These are phyloP conservation scores for Aurantiochytrium sp. DNA, from an alignment of 108 stramenopile genomes.

Conservation along the genomic window DNA sequence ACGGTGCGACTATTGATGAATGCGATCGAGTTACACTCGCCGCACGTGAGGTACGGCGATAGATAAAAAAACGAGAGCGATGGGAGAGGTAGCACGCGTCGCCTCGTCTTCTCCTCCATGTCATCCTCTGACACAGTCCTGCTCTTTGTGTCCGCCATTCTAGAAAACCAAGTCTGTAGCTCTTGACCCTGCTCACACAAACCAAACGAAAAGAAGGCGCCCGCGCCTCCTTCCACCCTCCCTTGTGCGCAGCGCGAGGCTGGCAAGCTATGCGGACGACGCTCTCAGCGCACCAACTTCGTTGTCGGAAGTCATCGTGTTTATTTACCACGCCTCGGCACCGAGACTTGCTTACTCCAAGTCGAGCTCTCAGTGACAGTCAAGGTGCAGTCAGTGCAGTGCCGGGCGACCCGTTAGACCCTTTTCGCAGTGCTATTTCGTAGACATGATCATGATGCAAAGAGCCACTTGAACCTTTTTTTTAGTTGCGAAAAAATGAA, in stretches of 20 bases:
- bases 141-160: too few species aligned
- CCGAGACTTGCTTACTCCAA: neutral
- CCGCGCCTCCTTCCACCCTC: too few species aligned
- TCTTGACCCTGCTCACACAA: too few species aligned
- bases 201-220: too few species aligned
- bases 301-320: neutral
- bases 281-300: too few species aligned
- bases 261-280: too few species aligned
- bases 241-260: too few species aligned
- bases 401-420: neutral
- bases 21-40: neutral
- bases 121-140: neutral
- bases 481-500: neutral
- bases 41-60: neutral
- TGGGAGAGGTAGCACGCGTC: neutral
- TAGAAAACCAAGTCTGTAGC: too few species aligned
- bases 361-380: neutral
- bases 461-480: neutral
- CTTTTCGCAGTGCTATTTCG: neutral
- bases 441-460: too few species aligned
- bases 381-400: too few species aligned
- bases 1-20: neutral
- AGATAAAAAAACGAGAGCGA: neutral
- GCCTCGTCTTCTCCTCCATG: neutral
- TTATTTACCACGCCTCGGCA: neutral